Conservation (phyloP, 192 early-diverging fungal species). For the Podila horticola region DNA sequence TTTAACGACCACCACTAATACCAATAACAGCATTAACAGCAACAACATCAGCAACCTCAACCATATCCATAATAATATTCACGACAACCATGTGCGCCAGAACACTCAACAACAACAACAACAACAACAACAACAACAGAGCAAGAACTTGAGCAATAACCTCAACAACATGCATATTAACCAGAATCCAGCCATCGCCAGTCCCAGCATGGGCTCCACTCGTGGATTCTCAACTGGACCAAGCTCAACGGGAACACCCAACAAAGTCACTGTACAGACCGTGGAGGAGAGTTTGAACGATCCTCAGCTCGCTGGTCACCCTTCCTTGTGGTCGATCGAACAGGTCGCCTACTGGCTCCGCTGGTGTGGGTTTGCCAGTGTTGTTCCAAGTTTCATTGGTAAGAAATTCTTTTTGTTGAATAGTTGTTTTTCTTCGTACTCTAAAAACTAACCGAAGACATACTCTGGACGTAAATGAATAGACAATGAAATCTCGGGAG, state of each 20-base stretch:
- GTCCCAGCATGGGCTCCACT: conserved; percentile 15
- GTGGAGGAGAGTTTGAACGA: conserved; percentile 44
- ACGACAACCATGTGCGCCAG: conserved; percentile 7
- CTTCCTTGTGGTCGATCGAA: conserved; percentile 62
- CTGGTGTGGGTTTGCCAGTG: conserved; percentile 58
- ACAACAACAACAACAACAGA: conserved; percentile 7
- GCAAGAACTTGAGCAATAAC: conserved; percentile 5
- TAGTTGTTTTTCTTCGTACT: background rate
- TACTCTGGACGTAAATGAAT: background rate
- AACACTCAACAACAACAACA: conserved; percentile 6
- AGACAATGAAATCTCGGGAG: conserved; percentile 78
- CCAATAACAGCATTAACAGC: conserved; percentile 1
- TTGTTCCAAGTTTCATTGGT: conserved; percentile 63
- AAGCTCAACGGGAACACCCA: background rate
- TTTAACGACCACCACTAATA: background rate
- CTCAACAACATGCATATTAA: conserved; percentile 41
- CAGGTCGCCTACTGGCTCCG: conserved; percentile 71
- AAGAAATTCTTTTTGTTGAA: conserved; percentile 1
- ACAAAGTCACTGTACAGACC: conserved; percentile 19
- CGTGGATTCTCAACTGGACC: conserved; percentile 1
- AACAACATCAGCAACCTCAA: conserved; percentile 4
- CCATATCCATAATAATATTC: conserved; percentile 5
- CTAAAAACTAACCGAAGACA: too few species aligned
- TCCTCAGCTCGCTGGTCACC: conserved; percentile 47
- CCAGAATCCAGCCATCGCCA: conserved; percentile 33